Conservation (phyloP, 176 grass and related monocot genomes). For the Musa schizocarpa region DNA sequence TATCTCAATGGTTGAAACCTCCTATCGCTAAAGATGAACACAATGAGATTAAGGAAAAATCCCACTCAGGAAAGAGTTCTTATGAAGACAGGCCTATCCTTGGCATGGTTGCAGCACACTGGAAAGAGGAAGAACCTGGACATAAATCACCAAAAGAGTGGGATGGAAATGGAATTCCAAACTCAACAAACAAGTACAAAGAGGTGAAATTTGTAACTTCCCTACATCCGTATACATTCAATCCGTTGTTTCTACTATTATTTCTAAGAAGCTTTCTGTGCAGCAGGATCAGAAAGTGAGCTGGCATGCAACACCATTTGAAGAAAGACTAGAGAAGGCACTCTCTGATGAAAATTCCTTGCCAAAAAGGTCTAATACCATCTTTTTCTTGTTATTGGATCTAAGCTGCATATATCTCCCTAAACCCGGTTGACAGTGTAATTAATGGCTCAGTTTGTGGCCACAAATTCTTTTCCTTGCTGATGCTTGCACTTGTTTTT, state of each 20-base stretch:
- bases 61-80: conserved; percentile 46
- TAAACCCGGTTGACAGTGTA: conserved; percentile 1
- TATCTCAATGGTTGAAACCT: conserved; percentile 71
- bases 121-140: conserved; percentile 50
- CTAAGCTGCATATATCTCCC: neutral
- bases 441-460: neutral
- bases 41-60: conserved; percentile 30
- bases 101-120: conserved; percentile 83
- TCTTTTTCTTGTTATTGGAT: conserved; percentile 8
- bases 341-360: conserved; percentile 70
- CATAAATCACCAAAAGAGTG: conserved; percentile 38
- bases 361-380: conserved; percentile 46
- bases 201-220: conserved; percentile 45
- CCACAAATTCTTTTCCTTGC: neutral
- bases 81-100: conserved; percentile 80
- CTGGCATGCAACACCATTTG: conserved; percentile 77
- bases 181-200: conserved; percentile 97
- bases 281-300: conserved; percentile 81
- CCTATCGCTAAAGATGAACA: conserved; percentile 33
- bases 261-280: conserved; percentile 18
- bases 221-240: conserved; percentile 16
- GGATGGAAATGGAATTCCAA: conserved; percentile 96
- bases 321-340: conserved; percentile 93
- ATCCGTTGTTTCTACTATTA: conserved; percentile 4
- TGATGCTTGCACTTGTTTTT: neutral